A percentile compares a stretch with the other conserved stretches of the same genome.
Evolutionary conservation across 345 rosid species (phyloP).

Genomic region (Eucalyptus tenuipes): DNA sequence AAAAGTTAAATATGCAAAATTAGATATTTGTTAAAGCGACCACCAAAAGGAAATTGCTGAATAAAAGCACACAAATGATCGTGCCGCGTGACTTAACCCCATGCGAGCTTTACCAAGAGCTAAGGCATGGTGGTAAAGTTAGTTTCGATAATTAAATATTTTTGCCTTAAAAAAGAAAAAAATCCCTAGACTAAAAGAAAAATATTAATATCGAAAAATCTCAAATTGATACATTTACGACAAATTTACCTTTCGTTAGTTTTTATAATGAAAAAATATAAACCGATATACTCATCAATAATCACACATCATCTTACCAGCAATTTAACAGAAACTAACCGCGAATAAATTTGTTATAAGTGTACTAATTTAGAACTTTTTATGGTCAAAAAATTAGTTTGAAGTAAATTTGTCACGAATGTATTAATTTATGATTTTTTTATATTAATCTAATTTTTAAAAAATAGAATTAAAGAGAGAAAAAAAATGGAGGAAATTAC

Average conservation of each 20-base stretch:
- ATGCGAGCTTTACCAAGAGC: background rate
- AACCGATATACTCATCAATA: rapidly evolving
- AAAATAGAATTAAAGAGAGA: too few species aligned
- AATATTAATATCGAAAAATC: rapidly evolving
- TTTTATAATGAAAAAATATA: rapidly evolving
- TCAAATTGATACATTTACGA: rapidly evolving
- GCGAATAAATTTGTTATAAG: rapidly evolving
- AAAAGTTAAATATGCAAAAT: too few species aligned
- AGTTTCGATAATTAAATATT: too few species aligned
- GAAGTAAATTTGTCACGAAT: too few species aligned
- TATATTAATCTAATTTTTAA: too few species aligned
- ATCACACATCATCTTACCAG: rapidly evolving
- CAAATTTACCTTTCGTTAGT: rapidly evolving
- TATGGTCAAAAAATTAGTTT: too few species aligned
- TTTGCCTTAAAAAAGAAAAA: rapidly evolving
- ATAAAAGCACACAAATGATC: too few species aligned
- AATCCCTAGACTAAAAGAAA: background rate
- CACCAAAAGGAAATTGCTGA: too few species aligned
- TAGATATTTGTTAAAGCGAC: too few species aligned
- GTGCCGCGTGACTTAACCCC: background rate
- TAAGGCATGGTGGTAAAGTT: background rate
- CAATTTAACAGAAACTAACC: rapidly evolving
- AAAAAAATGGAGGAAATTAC: rapidly evolving
- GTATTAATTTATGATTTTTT: too few species aligned
- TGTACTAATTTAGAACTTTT: rapidly evolving